Base-by-base conservation (phyloP, 805 yeast genomes). In the Brettanomyces custersianus region DNA sequence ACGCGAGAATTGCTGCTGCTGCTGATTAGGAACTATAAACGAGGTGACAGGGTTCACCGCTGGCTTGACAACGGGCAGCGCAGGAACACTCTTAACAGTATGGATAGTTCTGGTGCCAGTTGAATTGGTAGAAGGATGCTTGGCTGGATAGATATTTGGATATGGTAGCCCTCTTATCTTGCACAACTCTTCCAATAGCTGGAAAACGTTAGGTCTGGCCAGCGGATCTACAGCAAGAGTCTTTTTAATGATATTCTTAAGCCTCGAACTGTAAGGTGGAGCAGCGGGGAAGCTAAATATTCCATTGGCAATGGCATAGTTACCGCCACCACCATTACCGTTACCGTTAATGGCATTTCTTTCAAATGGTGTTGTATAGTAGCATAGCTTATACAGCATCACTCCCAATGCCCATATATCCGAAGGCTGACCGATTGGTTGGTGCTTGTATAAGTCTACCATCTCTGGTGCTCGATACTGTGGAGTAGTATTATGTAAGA, bases 341-440 rank as follows among this genome's bases (percentile, higher is more conserved):
- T 48, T 51, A 9, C 60, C 59, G 41, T 59, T 59, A 33, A 59
- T 58, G 6, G 59, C 42, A 31, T 63, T 62, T 21, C 57, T 62
- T 54, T 83, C 94, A 51, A 83, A 83, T 0, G 94, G 94, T 0
- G 94, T 83, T 1, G 84, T 82, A 48, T 80, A 83, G 55, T 80
- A 83, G 50, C 92, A 80, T 33, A 83, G 52, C 52, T 83, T 83
- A 62, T 82, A 83, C 23, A 83, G 55, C 43, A 82, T 79, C 20
- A 82, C 73, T 10, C 94, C 94, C 24, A 83, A 54, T 0, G 94
- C 94, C 94, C 94, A 83, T 17, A 83, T 71, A 54, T 83, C 94
- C 35, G 85, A 74, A 54, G 83, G 83, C 52, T 83, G 92, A 56
- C 82, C 83, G 34, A 83, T 76, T 10, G 90, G 80, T 39, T 71